Evolutionary conservation across 2,329 filamentous ascomycete genomes (phyloP).

Genomic region (Phoma sp.): DNA sequence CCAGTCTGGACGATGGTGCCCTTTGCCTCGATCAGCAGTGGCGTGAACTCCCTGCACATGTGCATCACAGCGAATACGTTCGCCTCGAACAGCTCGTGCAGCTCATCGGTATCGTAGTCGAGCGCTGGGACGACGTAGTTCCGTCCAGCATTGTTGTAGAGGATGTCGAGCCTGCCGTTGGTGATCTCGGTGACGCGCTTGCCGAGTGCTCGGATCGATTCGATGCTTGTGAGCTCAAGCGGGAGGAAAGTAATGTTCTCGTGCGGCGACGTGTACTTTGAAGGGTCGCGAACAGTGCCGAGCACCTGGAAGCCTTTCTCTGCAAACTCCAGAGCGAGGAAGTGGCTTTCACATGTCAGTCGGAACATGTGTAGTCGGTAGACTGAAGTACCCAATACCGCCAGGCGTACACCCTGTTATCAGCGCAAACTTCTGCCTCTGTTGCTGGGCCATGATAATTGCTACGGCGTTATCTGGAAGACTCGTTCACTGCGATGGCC

Average conservation of each 20-base stretch:
- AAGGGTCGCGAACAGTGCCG: slow-evolving; percentile 62
- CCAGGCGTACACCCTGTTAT: slow-evolving; percentile 59
- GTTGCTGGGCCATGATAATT: slow-evolving; percentile 22
- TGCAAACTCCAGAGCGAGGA: slow-evolving; percentile 65
- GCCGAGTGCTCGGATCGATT: slow-evolving; percentile 58
- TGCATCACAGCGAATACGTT: slow-evolving; percentile 66
- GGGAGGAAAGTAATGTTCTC: slow-evolving; percentile 62
- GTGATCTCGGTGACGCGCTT: slow-evolving; percentile 57
- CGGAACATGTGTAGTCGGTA: background rate
- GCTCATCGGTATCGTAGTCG: slow-evolving; percentile 55
- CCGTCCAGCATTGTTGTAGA: slow-evolving; percentile 66
- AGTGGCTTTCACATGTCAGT: slow-evolving; percentile 46
- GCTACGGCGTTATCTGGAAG: background rate
- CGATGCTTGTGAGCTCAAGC: slow-evolving; percentile 60
- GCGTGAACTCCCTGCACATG: slow-evolving; percentile 64
- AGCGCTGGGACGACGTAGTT: slow-evolving; percentile 66
- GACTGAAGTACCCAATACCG: slow-evolving; percentile 58
- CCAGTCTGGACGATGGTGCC: slow-evolving; percentile 58
- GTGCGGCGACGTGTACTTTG: slow-evolving; percentile 57
- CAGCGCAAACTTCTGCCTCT: slow-evolving; percentile 40
- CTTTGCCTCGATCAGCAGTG: slow-evolving; percentile 58
- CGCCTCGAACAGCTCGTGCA: slow-evolving; percentile 41
- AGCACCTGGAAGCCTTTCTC: slow-evolving; percentile 61
- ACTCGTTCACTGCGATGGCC: background rate
- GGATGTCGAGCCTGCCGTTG: slow-evolving; percentile 60